phyloP scores from a whole-genome alignment of 768 basidiomycete species.

The Cystofilobasidium macerans region DNA sequence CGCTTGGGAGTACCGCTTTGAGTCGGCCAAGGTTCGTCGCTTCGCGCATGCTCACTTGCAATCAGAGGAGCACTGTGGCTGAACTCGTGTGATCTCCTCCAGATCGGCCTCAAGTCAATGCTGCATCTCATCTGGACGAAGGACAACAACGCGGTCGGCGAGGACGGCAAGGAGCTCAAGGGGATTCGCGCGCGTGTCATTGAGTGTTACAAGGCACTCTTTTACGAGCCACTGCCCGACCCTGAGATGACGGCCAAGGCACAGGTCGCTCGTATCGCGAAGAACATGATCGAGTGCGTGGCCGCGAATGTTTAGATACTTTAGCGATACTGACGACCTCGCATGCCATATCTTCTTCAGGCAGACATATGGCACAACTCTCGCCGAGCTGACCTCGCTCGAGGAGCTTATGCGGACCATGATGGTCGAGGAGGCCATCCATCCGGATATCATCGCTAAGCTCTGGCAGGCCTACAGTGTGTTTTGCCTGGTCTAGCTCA shows the following conservation, averaged over 20 bases:
- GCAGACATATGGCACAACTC: constrained; percentile 76
- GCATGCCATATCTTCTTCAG: constrained; percentile 40
- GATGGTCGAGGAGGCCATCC: constrained; percentile 79
- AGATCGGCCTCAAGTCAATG: constrained; percentile 91
- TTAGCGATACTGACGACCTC: neutral
- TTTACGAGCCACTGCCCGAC: constrained; percentile 71
- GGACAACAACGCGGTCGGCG: constrained; percentile 64
- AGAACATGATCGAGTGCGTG: constrained; percentile 90
- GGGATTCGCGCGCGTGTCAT: constrained; percentile 76
- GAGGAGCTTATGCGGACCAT: constrained; percentile 95
- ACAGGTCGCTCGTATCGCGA: constrained; percentile 81
- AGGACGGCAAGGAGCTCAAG: constrained; percentile 63
- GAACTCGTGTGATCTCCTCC: no score
- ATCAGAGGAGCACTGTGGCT: no score
- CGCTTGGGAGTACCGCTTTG: constrained; percentile 67
- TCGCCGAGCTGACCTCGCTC: constrained; percentile 88
- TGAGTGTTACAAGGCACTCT: constrained; percentile 75
- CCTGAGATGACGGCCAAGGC: constrained; percentile 55
- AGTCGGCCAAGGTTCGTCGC: constrained; percentile 55
- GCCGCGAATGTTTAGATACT: no score
- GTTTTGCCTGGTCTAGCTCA: constrained; percentile 32
- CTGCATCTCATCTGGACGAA: constrained; percentile 94
- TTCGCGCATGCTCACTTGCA: no score
- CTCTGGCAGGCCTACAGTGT: constrained; percentile 93
- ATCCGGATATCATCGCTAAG: constrained; percentile 72